Percentiles rank a stretch among this genome's conserved stretches.
Evolutionary conservation across 345 rosid genomes (phyloP).

Genomic region (Atalantia buxifolia): DNA sequence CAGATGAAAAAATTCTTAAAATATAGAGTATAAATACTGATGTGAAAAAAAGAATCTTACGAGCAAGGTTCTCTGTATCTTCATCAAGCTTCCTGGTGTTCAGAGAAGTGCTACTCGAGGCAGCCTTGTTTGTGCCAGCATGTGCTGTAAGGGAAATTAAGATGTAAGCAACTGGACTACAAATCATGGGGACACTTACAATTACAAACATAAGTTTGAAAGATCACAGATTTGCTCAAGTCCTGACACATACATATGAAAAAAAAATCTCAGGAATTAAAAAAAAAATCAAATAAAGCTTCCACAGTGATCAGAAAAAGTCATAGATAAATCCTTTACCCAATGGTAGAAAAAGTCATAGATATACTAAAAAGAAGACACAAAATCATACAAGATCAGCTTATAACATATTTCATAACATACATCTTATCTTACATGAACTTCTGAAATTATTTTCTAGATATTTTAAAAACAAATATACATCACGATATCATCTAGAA

Average conservation of each 20-base stretch:
- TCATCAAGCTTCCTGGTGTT: conserved; percentile 96
- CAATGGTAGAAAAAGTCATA: not conserved
- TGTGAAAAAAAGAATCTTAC: conserved; percentile 38
- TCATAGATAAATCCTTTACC: too few species aligned
- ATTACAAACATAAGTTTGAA: not conserved
- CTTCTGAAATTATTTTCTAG: not conserved
- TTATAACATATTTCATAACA: not conserved
- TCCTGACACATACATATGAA: not conserved
- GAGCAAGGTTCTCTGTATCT: conserved; percentile 88
- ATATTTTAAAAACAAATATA: not conserved
- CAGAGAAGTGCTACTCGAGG: conserved; percentile 84
- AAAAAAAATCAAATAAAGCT: not conserved
- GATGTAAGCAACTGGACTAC: not conserved
- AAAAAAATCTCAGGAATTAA: not conserved
- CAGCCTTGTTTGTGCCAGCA: conserved; percentile 91
- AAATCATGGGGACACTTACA: not conserved
- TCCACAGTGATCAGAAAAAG: not conserved
- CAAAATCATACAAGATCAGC: not conserved
- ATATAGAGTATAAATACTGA: not conserved
- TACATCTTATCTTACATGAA: not conserved
- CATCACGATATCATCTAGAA: not conserved
- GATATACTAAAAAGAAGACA: not conserved
- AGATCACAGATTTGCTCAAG: not conserved
- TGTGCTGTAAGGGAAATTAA: conserved; percentile 41
- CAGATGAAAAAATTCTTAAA: not conserved